Evolutionary conservation across 495 filamentous ascomycete species (phyloP), one percentile per base, ranked within the genome.

Genomic region (Hyaloscypha hepaticicola): DNA sequence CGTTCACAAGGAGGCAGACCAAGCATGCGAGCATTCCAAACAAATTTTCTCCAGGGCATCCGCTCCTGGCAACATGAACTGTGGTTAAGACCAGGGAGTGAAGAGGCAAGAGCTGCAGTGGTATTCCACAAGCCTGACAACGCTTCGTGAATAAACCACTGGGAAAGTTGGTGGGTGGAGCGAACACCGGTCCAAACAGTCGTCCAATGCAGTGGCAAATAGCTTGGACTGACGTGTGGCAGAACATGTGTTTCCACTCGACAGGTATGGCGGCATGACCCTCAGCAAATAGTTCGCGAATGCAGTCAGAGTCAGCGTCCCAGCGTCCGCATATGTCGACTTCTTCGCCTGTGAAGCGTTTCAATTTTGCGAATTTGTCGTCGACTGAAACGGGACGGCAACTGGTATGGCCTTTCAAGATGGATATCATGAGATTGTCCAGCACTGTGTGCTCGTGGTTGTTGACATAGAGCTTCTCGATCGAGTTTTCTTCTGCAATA

Each of bases 281-380:
- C 41, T 22, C 28, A 11, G 60, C 53, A 7, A 50, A 26, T n/a
- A 67, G 60, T 5, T 67, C 29, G 11, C 72, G 70, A 48, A 75
- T 59, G 50, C 73, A 76, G 29, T 72, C 70, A 9, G 75, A 77
- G 56, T 78, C 75, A 8, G 74, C 74, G 56, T 78, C 75, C 75
- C 76, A 79, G 64, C 78, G 66, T 19, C 78, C 78, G 57, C 76
- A 79, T 12, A 76, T 72, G 57, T 77, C 76, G 1, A 76, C 67
- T 41, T 79, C 73, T 61, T 78, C 72, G 24, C 76, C 77, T 12
- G 72, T 49, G 55, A 72, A 79, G 41, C 67, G 64, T 26, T 69
- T 72, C n/a, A 78, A 76, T 11, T 81, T 77, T 25, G 76, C 76
- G 58, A 82, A 82, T 1, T 72, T 71, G 64, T 80, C 78, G 68